Evolutionary conservation across 352 stramenopile genomes (phyloP).

Genomic region (Elongisporangium undulatum): DNA sequence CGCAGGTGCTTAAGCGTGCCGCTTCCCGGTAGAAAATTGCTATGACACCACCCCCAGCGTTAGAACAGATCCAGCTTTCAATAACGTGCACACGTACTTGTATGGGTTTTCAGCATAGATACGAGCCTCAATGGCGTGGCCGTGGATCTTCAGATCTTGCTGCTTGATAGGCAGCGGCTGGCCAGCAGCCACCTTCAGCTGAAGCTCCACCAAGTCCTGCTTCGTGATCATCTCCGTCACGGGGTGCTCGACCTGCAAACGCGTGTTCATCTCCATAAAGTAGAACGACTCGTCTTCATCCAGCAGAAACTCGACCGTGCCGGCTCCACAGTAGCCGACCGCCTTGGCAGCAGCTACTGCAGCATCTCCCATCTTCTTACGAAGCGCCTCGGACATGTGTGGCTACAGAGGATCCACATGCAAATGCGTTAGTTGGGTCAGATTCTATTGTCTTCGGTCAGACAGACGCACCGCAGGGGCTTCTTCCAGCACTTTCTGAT

Average conservation of each 20-base stretch:
- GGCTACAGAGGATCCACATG: constrained; percentile 23
- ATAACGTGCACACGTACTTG: constrained; percentile 61
- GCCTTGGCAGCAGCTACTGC: constrained; percentile 87
- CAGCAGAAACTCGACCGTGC: constrained; percentile 93
- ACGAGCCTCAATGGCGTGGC: constrained; percentile 91
- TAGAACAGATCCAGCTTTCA: constrained; percentile 5
- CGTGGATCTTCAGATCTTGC: constrained; percentile 82
- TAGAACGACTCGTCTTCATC: constrained; percentile 92
- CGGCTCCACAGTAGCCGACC: constrained; percentile 90
- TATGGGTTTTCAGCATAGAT: constrained; percentile 95
- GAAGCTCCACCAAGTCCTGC: constrained; percentile 91
- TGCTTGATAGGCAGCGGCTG: constrained; percentile 88
- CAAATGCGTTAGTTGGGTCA: background rate
- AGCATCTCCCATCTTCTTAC: constrained; percentile 86
- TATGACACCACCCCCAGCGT: constrained; percentile 12
- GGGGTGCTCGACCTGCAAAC: constrained; percentile 92
- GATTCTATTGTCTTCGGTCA: too few relatives aligned
- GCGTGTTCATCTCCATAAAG: constrained; percentile 97
- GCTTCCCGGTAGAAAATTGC: constrained; percentile 90
- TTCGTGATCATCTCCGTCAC: constrained; percentile 91
- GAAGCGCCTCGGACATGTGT: constrained; percentile 72
- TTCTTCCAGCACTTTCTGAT: constrained; percentile 95
- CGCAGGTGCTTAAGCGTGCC: constrained; percentile 80
- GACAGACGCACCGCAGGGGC: constrained; percentile 78
- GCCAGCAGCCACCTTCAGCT: constrained; percentile 92